Percentiles rank a stretch among this genome's conserved stretches.
phyloP scores from a whole-genome alignment of 1,284 basidiomycete species.

The Sporisorium scitamineum region DNA sequence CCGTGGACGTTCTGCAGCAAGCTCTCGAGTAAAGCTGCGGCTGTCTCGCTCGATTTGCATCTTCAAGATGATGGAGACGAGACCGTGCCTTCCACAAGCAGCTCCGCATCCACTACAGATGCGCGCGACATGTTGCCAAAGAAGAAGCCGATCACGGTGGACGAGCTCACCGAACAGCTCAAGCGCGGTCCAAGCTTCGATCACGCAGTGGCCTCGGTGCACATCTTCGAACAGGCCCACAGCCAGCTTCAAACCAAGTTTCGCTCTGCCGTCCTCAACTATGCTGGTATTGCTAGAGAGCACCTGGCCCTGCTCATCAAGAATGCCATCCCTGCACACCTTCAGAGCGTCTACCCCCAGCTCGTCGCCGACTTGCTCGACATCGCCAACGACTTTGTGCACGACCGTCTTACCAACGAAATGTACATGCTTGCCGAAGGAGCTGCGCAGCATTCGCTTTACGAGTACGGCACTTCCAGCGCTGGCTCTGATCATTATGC shows the following conservation, averaged over 20 bases:
- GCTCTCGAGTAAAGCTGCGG: background rate
- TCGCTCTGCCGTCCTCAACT: background rate
- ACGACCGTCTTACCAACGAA: conserved; percentile 4
- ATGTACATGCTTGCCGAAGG: conserved; percentile 20
- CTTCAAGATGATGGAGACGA: background rate
- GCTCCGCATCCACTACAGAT: background rate
- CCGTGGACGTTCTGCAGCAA: conserved; percentile 13
- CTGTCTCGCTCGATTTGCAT: background rate
- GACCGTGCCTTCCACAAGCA: background rate
- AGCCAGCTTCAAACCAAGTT: conserved; percentile 13
- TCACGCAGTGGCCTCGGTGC: background rate
- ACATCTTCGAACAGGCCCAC: background rate
- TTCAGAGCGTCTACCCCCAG: background rate
- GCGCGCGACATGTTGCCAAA: background rate
- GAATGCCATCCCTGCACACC: background rate
- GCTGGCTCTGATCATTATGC: background rate
- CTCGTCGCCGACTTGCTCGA: conserved; percentile 17
- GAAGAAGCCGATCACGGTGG: conserved; percentile 12
- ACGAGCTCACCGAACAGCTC: conserved; percentile 13
- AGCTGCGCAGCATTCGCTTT: conserved; percentile 3
- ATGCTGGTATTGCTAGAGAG: background rate
- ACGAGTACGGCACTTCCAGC: background rate
- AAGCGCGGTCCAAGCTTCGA: background rate
- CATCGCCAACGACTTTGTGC: conserved; percentile 10
- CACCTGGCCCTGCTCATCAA: conserved; percentile 9